Conservation (phyloP, 768 basidiomycete genomes). For the Boletus insuetus region DNA sequence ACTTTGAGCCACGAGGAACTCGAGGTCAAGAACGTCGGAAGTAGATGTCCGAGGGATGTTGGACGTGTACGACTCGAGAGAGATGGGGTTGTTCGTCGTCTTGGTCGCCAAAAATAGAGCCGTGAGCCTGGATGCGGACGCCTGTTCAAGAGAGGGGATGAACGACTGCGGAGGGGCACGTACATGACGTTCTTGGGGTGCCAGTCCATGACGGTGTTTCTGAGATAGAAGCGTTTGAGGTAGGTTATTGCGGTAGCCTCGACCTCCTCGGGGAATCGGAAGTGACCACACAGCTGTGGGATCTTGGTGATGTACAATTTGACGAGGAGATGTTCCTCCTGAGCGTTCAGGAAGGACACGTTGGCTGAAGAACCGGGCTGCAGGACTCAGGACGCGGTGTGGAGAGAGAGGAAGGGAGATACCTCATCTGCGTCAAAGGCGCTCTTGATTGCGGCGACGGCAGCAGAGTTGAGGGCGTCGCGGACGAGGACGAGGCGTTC, state of each 20-base stretch:
- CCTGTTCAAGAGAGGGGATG: not conserved
- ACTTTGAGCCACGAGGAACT: conserved; percentile 95
- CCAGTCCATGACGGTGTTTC: conserved; percentile 99
- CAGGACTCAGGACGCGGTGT: conserved; percentile 7
- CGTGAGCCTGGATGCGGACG: conserved; percentile 66
- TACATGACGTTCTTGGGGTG: conserved; percentile 99
- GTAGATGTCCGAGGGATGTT: conserved; percentile 80
- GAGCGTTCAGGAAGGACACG: conserved; percentile 66
- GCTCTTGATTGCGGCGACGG: conserved; percentile 71
- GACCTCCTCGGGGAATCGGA: conserved; percentile 88
- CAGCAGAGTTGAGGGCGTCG: conserved; percentile 64
- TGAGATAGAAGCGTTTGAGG: conserved; percentile 94
- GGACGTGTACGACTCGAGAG: conserved; percentile 78
- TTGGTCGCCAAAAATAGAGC: conserved; percentile 94
- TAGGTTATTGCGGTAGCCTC: conserved; percentile 91
- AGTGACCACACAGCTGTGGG: conserved; percentile 78
- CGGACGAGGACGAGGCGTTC: conserved; percentile 62
- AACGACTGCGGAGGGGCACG: conserved; percentile 23
- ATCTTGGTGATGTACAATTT: conserved; percentile 87
- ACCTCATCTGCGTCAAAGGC: conserved; percentile 84
- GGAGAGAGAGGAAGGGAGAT: conserved; percentile 16
- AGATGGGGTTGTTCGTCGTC: conserved; percentile 93
- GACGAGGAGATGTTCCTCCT: conserved; percentile 87
- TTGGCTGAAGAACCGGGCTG: conserved; percentile 73
- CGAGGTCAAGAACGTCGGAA: conserved; percentile 87